Percentiles rank a stretch among this genome's conserved stretches.
phyloP scores from a whole-genome alignment of 139 green algal species.

The Chlamydomonas schloesseri region DNA sequence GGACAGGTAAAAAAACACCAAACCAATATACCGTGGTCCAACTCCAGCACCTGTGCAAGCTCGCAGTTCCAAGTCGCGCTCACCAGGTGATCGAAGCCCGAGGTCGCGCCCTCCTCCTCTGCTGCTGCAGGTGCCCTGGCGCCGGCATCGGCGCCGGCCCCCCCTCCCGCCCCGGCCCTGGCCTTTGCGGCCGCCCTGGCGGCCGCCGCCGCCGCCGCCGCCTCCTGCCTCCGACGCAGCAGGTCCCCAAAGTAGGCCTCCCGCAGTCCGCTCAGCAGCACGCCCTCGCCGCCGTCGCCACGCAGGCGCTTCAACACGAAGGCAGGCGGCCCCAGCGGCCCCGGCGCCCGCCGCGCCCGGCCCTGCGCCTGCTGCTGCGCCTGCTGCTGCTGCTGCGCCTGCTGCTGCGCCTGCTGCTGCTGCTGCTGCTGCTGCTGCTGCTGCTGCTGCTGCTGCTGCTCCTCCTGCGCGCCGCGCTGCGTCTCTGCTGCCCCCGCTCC shows the following conservation, averaged over 20 bases:
- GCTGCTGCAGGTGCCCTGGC: not conserved
- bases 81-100: conserved; percentile 53
- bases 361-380: too few relatives aligned
- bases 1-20: too few relatives aligned
- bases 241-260: conserved; percentile 82
- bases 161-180: not conserved
- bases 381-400: not conserved
- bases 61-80: too few relatives aligned
- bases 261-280: conserved; percentile 64
- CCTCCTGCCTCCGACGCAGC: conserved; percentile 40
- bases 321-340: not conserved
- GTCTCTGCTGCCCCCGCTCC: too few relatives aligned
- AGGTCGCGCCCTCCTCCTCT: not conserved
- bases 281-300: conserved; percentile 44
- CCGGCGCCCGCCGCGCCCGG: not conserved
- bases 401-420: conserved; percentile 43
- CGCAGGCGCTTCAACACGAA: conserved; percentile 80
- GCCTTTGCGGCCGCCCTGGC: not conserved
- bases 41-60: too few relatives aligned
- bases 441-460: too few relatives aligned
- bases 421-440: not conserved
- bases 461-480: too few relatives aligned
- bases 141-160: not conserved
- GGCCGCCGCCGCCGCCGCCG: not conserved
- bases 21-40: too few relatives aligned